Conservation (phyloP, 305 asterid genomes). For the Fraxinus nigra region DNA sequence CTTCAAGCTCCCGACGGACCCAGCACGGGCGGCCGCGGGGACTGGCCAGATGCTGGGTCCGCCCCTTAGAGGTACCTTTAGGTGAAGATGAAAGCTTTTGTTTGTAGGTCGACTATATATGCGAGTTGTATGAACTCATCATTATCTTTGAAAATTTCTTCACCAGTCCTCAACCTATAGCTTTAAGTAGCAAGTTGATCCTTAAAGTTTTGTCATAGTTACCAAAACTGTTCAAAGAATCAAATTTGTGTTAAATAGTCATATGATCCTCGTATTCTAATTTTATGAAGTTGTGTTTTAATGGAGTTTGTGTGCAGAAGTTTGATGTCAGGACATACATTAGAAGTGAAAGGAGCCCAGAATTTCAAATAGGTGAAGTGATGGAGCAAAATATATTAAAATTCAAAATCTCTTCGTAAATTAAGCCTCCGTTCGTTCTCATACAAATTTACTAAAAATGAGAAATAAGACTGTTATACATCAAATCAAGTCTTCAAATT, state of each 20-base stretch:
- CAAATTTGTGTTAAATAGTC: neutral
- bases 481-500: no score
- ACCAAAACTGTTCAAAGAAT: neutral
- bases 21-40: no score
- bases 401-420: neutral
- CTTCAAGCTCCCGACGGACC: no score
- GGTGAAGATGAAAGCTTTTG: neutral
- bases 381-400: neutral
- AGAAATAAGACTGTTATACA: no score
- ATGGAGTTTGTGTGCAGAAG: neutral
- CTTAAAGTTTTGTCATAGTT: neutral
- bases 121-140: neutral
- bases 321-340: neutral
- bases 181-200: neutral
- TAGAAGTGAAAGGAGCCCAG: neutral
- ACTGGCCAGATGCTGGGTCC: no score
- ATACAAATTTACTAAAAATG: no score
- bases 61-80: neutral
- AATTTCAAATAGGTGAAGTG: neutral
- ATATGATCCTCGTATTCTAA: neutral
- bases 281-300: neutral
- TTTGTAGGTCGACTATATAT: neutral
- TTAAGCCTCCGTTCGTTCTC: no score
- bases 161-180: neutral
- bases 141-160: neutral